Conservation (phyloP, 2,329 filamentous ascomycete genomes). For the Aspergillus flavus region DNA sequence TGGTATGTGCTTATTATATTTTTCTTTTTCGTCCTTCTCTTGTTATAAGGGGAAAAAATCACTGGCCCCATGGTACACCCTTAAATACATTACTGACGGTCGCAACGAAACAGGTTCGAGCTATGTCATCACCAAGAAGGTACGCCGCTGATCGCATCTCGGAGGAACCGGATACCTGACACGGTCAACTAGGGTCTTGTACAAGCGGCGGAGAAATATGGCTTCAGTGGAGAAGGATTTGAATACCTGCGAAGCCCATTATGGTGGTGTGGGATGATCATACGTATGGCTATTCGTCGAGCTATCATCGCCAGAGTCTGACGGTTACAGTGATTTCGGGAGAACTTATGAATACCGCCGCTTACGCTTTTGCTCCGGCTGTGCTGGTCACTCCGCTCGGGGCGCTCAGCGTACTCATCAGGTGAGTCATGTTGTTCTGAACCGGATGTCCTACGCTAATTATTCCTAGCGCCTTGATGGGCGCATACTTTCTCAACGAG, state of each 20-base stretch:
- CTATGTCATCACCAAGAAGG: conserved; percentile 5
- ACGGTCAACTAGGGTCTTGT: neutral
- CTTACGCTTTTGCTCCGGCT: conserved; percentile 97
- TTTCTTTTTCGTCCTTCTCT: neutral
- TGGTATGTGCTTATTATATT: neutral
- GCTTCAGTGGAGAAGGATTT: neutral
- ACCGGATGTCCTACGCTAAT: conserved; percentile 5
- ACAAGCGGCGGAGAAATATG: conserved; percentile 1
- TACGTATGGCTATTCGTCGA: neutral
- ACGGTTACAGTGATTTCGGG: conserved; percentile 47
- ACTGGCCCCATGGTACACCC: neutral
- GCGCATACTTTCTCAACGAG: conserved; percentile 92
- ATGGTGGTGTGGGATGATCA: conserved; percentile 1
- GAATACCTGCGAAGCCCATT: neutral
- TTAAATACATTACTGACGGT: neutral
- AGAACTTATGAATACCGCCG: conserved; percentile 95
- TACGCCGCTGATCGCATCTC: neutral
- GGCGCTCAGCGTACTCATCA: conserved; percentile 91
- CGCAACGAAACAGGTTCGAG: neutral
- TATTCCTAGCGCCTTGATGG: conserved; percentile 71
- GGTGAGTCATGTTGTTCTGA: conserved; percentile 43
- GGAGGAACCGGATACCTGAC: neutral
- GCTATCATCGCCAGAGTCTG: neutral
- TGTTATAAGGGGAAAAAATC: neutral
- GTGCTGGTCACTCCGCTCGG: conserved; percentile 96